Percentiles rank a stretch among this genome's conserved stretches.
These are phyloP conservation scores for Alternaria sp. DNA, from an alignment of 2,329 filamentous ascomycete genomes.

Conservation along the genomic window DNA sequence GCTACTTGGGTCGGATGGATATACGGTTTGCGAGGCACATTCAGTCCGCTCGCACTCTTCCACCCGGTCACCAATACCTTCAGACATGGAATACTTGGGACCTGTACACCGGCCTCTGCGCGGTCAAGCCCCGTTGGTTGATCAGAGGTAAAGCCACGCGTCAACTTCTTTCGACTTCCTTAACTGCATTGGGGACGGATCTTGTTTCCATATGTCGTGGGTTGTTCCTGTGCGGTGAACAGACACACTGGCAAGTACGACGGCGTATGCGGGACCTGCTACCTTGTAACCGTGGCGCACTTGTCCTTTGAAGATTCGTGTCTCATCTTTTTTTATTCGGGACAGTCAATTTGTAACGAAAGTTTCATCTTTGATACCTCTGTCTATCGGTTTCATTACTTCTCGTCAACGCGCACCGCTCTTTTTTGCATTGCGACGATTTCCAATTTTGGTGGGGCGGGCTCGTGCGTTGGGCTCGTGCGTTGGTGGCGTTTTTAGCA, in stretches of 20 bases:
- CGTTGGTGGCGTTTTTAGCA: no score
- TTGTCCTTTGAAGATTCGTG: neutral
- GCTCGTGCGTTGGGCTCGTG: no score
- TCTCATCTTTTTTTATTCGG: neutral
- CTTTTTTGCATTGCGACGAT: no score
- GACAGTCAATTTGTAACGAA: no score
- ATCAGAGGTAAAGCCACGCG: constrained; percentile 25
- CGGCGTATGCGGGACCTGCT: neutral
- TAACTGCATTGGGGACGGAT: neutral
- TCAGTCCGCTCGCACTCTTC: neutral
- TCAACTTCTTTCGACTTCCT: neutral
- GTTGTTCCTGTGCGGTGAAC: constrained; percentile 3
- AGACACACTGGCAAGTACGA: neutral
- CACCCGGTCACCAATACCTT: neutral
- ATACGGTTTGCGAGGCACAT: neutral
- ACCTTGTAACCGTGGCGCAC: neutral
- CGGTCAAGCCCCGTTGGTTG: constrained; percentile 20
- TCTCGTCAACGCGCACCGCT: neutral
- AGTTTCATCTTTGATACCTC: no score
- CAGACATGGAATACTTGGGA: neutral
- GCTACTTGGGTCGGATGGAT: neutral
- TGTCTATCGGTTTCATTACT: no score
- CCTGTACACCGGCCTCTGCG: constrained; percentile 19
- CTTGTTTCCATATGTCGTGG: neutral
- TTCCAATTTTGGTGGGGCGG: no score